Evolutionary conservation across 306 rosid genomes (phyloP).

Genomic region (Citrullus amarus): DNA sequence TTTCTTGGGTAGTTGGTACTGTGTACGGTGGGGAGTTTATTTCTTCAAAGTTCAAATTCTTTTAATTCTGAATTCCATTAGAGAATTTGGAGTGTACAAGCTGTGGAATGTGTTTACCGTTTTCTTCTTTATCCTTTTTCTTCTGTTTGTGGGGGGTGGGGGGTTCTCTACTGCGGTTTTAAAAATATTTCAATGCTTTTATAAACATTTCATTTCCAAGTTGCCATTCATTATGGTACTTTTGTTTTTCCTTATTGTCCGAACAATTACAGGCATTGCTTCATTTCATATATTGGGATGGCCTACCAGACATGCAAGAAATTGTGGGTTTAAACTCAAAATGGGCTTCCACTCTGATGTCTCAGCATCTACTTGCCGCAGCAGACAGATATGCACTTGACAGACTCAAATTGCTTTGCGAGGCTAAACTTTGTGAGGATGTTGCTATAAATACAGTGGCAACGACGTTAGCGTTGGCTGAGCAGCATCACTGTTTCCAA

Average conservation of each 20-base stretch:
- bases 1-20: not conserved
- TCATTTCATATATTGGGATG: conserved; percentile 9
- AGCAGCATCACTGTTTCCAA: conserved; percentile 10
- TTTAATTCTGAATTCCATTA: not conserved
- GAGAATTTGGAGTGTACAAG: not conserved
- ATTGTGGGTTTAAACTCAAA: not conserved
- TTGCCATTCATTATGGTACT: not conserved
- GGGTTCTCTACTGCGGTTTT: not conserved
- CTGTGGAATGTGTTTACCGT: not conserved
- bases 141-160: too few species aligned
- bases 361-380: conserved; percentile 13
- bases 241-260: not conserved
- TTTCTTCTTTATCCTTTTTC: too few species aligned
- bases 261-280: conserved; percentile 8
- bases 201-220: not conserved
- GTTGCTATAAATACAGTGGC: conserved; percentile 9
- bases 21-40: not conserved
- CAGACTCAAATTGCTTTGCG: conserved; percentile 8
- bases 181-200: not conserved
- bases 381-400: conserved; percentile 10
- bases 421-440: conserved; percentile 14
- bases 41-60: not conserved
- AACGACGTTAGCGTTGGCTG: conserved; percentile 7
- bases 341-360: conserved; percentile 12
- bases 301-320: conserved; percentile 6